Evolutionary conservation across 306 rosid genomes (phyloP).

Genomic region (Cucumis melo): DNA sequence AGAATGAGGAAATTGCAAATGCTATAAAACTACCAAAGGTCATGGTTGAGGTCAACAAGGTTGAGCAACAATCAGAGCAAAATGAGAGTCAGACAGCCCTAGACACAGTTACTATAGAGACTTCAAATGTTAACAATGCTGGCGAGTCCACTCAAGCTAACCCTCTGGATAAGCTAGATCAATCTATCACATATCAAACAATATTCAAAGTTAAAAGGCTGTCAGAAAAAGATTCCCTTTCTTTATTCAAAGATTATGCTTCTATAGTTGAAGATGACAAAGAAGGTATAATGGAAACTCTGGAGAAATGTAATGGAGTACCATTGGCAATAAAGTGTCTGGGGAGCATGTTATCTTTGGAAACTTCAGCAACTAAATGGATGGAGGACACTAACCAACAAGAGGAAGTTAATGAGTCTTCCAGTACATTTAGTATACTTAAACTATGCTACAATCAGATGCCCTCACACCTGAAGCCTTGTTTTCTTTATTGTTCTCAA

Average conservation of each 20-base stretch:
- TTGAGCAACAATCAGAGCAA: neutral
- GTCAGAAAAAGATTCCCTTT: neutral
- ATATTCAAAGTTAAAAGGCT: neutral
- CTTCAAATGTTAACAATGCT: too few relatives aligned
- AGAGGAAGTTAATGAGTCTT: neutral
- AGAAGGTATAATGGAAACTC: neutral
- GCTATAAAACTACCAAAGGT: too few relatives aligned
- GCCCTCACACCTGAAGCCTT: conserved; percentile 5
- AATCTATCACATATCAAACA: neutral
- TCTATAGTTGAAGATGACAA: neutral
- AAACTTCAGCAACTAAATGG: neutral
- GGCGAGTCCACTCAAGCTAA: neutral
- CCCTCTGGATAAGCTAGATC: neutral
- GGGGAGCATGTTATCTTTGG: neutral
- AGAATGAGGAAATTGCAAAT: neutral
- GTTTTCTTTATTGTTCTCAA: neutral
- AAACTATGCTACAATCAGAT: conserved; percentile 4
- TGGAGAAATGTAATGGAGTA: neutral
- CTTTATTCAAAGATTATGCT: neutral
- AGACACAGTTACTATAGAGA: neutral
- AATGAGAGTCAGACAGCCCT: neutral
- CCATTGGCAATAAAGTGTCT: neutral
- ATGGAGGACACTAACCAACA: too few relatives aligned
- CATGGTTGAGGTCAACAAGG: neutral
- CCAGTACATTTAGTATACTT: neutral